phyloP scores from a whole-genome alignment of 2,329 filamentous ascomycete species.

The Geoglossum cookeanum region DNA sequence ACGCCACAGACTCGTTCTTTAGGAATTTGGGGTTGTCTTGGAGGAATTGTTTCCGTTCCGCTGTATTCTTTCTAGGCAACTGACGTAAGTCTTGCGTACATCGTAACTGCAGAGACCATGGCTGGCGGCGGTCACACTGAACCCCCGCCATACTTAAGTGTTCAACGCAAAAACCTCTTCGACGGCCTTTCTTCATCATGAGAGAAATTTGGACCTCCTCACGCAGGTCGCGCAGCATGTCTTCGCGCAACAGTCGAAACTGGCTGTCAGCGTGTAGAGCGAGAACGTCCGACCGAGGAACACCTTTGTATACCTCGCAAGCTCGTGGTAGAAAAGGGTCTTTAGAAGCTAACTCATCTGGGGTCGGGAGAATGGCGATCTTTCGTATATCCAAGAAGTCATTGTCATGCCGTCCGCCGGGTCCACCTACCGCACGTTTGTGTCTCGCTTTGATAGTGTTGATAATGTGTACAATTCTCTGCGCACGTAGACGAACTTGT shows the following conservation, averaged over 20 bases:
- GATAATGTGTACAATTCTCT: slow-evolving; percentile 25
- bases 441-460: slow-evolving; percentile 13
- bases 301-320: slow-evolving; percentile 15
- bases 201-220: slow-evolving; percentile 36
- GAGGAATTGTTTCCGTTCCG: slow-evolving; percentile 27
- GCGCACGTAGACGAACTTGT: slow-evolving; percentile 18
- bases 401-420: slow-evolving; percentile 57
- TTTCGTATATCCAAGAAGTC: slow-evolving; percentile 42
- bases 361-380: slow-evolving; percentile 45
- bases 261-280: slow-evolving; percentile 46
- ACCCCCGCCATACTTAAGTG: slow-evolving; percentile 22
- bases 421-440: slow-evolving; percentile 9
- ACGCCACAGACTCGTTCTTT: slow-evolving; percentile 43
- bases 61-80: slow-evolving; percentile 16
- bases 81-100: slow-evolving; percentile 26
- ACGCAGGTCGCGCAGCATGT: slow-evolving; percentile 47
- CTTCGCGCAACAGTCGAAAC: slow-evolving; percentile 51
- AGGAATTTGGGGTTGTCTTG: slow-evolving; percentile 30
- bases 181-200: slow-evolving; percentile 28
- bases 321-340: slow-evolving; percentile 34
- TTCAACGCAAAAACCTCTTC: slow-evolving; percentile 21
- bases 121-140: slow-evolving; percentile 17
- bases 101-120: slow-evolving; percentile 24
- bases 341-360: slow-evolving; percentile 39
- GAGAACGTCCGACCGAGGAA: slow-evolving; percentile 18